Conservation (phyloP, 352 stramenopile genomes). For the Aphanomyces euteiches region DNA sequence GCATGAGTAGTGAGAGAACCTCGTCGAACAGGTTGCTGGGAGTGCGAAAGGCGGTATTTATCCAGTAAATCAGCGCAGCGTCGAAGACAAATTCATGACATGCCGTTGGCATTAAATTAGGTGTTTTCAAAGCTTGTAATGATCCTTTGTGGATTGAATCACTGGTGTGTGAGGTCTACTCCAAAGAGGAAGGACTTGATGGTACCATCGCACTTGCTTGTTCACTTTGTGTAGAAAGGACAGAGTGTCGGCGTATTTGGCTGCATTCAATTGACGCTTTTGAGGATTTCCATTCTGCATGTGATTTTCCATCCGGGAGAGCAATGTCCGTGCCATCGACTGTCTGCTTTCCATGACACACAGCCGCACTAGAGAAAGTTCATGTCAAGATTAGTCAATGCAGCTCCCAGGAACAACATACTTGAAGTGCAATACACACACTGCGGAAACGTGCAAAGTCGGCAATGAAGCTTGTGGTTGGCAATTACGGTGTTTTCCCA, state of each 20-base stretch:
- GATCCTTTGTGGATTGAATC: neutral
- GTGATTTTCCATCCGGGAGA: neutral
- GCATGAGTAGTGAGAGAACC: neutral
- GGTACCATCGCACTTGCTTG: neutral
- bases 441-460: slow-evolving; percentile 3
- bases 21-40: no score
- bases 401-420: neutral
- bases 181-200: neutral
- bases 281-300: neutral
- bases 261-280: neutral
- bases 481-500: neutral
- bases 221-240: neutral
- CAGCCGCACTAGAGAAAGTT: neutral
- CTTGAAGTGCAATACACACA: slow-evolving; percentile 14
- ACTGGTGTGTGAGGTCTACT: neutral
- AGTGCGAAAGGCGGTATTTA: neutral
- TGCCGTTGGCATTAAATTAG: neutral
- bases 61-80: neutral
- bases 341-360: neutral
- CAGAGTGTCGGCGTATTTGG: neutral
- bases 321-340: neutral
- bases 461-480: neutral
- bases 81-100: neutral
- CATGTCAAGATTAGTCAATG: no score
- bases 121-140: neutral